Evolutionary conservation across 306 rosid species (phyloP).

Genomic region (Chamaecrista fasciculata): DNA sequence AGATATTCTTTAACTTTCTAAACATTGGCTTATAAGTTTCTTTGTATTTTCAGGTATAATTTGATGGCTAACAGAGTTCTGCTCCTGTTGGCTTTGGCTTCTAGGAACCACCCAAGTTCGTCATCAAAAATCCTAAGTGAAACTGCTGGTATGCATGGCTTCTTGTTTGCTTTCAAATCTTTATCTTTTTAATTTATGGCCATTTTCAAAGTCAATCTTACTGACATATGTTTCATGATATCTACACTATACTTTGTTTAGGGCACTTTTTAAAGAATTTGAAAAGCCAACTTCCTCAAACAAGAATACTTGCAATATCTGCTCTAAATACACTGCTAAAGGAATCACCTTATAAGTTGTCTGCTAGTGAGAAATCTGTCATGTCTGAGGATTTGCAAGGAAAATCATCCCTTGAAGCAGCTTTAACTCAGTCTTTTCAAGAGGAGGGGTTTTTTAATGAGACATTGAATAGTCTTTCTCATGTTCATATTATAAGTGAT

Average conservation of each 20-base stretch:
- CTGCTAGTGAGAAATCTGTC: conserved; percentile 46
- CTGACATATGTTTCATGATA: conserved; percentile 20
- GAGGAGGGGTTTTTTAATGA: conserved; percentile 92
- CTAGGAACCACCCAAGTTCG: conserved; percentile 74
- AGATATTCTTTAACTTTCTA: conserved; percentile 16
- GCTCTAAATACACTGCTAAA: conserved; percentile 87
- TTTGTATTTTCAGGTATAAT: conserved; percentile 67
- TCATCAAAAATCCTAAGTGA: conserved; percentile 81
- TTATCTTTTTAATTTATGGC: background rate
- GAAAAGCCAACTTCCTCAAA: conserved; percentile 97
- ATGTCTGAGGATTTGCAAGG: conserved; percentile 45
- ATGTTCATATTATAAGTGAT: conserved; percentile 86
- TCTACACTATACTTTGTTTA: conserved; percentile 36
- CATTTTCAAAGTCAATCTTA: conserved; percentile 2
- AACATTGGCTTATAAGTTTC: conserved; percentile 20
- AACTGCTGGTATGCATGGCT: conserved; percentile 75
- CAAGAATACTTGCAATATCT: conserved; percentile 95
- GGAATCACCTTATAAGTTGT: conserved; percentile 90
- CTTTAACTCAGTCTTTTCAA: conserved; percentile 80
- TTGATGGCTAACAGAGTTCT: conserved; percentile 97
- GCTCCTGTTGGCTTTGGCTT: conserved; percentile 89
- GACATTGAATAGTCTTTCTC: conserved; percentile 90
- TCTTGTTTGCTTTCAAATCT: conserved; percentile 22
- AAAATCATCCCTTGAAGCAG: conserved; percentile 83
- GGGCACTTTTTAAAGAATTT: conserved; percentile 93